A percentile compares a stretch with the other conserved stretches of the same genome.
Evolutionary conservation across 202 grass and related monocot genomes (phyloP).

Genomic region (Setaria italica): DNA sequence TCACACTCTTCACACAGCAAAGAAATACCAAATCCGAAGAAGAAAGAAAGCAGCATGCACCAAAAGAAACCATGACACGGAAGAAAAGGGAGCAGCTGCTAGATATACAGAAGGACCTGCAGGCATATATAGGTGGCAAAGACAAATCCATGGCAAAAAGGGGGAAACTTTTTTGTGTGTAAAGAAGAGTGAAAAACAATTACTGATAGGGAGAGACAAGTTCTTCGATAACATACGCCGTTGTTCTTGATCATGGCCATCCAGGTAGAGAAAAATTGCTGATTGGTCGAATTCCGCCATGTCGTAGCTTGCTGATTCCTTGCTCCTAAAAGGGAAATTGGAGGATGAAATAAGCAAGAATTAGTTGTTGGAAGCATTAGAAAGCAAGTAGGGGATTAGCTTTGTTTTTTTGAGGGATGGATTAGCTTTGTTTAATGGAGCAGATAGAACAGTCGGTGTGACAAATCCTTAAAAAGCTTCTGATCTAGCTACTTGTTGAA

Average conservation of each 20-base stretch:
- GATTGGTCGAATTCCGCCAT: slow-evolving; percentile 80
- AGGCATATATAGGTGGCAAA: slow-evolving; percentile 17
- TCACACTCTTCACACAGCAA: slow-evolving; percentile 45
- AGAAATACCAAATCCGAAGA: slow-evolving; percentile 42
- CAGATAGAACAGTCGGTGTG: slow-evolving; percentile 62
- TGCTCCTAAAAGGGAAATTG: slow-evolving; percentile 60
- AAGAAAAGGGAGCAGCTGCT: background rate
- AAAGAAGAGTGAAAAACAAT: background rate
- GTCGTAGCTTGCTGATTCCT: slow-evolving; percentile 69
- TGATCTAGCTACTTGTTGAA: slow-evolving; percentile 59
- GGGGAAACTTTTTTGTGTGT: background rate
- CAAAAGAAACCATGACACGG: slow-evolving; percentile 7
- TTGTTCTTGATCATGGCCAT: slow-evolving; percentile 83
- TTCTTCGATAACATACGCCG: slow-evolving; percentile 47
- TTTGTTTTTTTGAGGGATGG: slow-evolving; percentile 37
- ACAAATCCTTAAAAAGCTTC: slow-evolving; percentile 43
- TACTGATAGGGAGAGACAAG: background rate
- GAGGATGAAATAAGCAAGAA: slow-evolving; percentile 42
- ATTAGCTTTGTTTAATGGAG: slow-evolving; percentile 51
- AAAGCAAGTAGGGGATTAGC: slow-evolving; percentile 39
- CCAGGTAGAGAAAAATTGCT: slow-evolving; percentile 73
- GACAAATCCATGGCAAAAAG: background rate
- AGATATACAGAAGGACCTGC: slow-evolving; percentile 6
- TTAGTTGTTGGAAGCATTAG: slow-evolving; percentile 31
- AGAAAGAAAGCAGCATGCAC: slow-evolving; percentile 29